Evolutionary conservation across 805 yeast genomes (phyloP).

Genomic region (Martiniozyma abietophila): DNA sequence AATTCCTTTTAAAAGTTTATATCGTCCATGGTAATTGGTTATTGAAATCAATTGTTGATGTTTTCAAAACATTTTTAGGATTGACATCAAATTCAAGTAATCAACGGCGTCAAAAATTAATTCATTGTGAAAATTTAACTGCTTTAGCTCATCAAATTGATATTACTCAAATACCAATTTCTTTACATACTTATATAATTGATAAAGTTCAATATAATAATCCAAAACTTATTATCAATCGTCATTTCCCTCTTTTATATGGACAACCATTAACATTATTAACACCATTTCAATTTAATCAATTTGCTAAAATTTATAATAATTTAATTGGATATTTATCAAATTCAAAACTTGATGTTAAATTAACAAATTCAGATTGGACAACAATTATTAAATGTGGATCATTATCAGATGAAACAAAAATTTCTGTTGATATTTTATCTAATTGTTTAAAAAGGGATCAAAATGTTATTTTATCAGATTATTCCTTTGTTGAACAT

Average conservation of each 20-base stretch:
- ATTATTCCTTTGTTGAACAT: slow-evolving; percentile 39
- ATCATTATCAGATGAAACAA: slow-evolving; percentile 19
- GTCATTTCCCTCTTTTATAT: slow-evolving; percentile 26
- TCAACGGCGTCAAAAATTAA: too few species aligned
- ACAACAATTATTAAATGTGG: slow-evolving; percentile 19
- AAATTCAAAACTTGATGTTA: slow-evolving; percentile 19
- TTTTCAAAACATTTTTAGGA: slow-evolving; percentile 48
- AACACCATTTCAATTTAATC: slow-evolving; percentile 17
- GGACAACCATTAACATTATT: slow-evolving; percentile 23
- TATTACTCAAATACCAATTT: slow-evolving; percentile 66
- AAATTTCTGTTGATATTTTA: slow-evolving; percentile 34
- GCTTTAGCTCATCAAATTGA: slow-evolving; percentile 47
- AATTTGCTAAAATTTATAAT: slow-evolving; percentile 26
- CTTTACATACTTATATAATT: slow-evolving; percentile 59
- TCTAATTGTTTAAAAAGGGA: slow-evolving; percentile 37
- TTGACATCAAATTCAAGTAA: slow-evolving; percentile 11
- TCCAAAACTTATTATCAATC: slow-evolving; percentile 44
- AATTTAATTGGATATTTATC: slow-evolving; percentile 25
- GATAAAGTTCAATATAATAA: slow-evolving; percentile 46
- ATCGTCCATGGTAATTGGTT: slow-evolving; percentile 91
- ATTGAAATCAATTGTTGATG: slow-evolving; percentile 65
- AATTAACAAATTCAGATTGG: slow-evolving; percentile 22
- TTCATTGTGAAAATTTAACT: slow-evolving; percentile 29
- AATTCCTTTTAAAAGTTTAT: slow-evolving; percentile 51
- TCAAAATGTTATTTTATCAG: slow-evolving; percentile 43